Base-by-base conservation (phyloP, 2,329 filamentous ascomycete genomes). In the Fusarium coicis region DNA sequence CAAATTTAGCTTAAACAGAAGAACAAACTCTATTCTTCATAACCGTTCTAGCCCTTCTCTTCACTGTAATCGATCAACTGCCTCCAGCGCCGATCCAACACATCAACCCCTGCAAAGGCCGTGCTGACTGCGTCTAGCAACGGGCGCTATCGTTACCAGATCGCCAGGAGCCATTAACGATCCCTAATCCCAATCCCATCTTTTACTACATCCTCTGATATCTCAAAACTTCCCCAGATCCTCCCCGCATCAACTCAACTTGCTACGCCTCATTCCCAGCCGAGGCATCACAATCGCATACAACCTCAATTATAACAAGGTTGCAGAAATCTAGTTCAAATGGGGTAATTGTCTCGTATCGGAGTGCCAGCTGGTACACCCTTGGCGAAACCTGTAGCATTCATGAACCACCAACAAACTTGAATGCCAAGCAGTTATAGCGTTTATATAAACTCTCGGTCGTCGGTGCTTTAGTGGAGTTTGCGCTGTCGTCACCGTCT, bases 401-500 rank as follows among this genome's bases (percentile, higher is more conserved):
- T 23, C 9, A n/a, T 39, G 10, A 26, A 30, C 18, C 18, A 23
- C 9, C 30, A 19, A 15, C 19, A 14, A 14, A 37, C 43, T 12
- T 16, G 15, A 50, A 30, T 14, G 32, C 42, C 32, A 58, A 37
- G 42, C 21, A 34, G 23, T n/a, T 15, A n/a, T 7, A 32, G 9
- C 40, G 26, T 36, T 26, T 37, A 21, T 50, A 61, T 49, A 37
- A 65, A 40, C 34, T 63, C 34, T 44, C 49, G 39, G 34, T 15
- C 28, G 34, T 68, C 60, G 60, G 66, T 26, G 30, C 39, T 70
- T 44, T 73, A 55, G 68, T 74, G 70, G 70, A 66, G 70, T 70
- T 70, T 70, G 54, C 37, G 34, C 34, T 66, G 71, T 72, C 71
- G 68, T 74, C 72, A 68, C 64, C 39, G 34, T 53, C 47, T 63